phyloP scores from a whole-genome alignment of 1,139 yeast genomes.

The Yamadazyma dendronema region DNA sequence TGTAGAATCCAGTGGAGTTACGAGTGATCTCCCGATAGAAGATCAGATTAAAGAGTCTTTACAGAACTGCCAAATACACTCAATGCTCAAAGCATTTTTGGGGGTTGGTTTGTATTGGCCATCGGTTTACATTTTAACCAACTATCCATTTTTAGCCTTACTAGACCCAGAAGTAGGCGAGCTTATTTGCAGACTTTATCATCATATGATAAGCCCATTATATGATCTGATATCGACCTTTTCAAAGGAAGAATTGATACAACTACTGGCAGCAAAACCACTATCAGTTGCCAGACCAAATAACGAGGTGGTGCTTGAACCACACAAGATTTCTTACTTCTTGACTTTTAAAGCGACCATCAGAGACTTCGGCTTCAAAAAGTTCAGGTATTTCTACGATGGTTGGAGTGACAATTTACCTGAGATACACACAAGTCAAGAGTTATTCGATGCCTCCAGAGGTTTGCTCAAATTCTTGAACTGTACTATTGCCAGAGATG shows the following conservation, averaged over 20 bases:
- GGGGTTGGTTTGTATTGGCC: slow-evolving; percentile 66
- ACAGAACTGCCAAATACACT: slow-evolving; percentile 26
- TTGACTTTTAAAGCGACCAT: slow-evolving; percentile 34
- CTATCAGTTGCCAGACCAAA: slow-evolving; percentile 31
- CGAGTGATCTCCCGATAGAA: slow-evolving; percentile 5
- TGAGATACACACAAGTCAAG: slow-evolving; percentile 34
- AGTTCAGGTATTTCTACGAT: slow-evolving; percentile 47
- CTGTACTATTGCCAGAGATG: slow-evolving; percentile 50
- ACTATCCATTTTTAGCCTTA: slow-evolving; percentile 62
- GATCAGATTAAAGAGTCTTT: slow-evolving; percentile 16
- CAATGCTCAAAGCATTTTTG: slow-evolving; percentile 54
- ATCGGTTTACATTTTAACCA: slow-evolving; percentile 55
- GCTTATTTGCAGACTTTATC: slow-evolving; percentile 51
- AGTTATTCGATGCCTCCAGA: slow-evolving; percentile 45
- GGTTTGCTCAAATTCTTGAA: slow-evolving; percentile 57
- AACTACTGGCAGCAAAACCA: slow-evolving; percentile 23
- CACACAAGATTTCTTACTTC: slow-evolving; percentile 17
- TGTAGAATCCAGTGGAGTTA: slow-evolving; percentile 7
- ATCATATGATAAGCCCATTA: slow-evolving; percentile 51
- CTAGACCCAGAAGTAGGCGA: slow-evolving; percentile 52
- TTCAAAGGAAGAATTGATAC: slow-evolving; percentile 18
- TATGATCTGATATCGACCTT: slow-evolving; percentile 26
- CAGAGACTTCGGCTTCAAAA: slow-evolving; percentile 27
- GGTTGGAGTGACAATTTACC: slow-evolving; percentile 51
- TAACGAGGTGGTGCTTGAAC: slow-evolving; percentile 31